Percentiles rank a stretch among this genome's conserved stretches.
Conservation (phyloP, 805 yeast genomes). For the Tetrapisispora namnaoensis region DNA sequence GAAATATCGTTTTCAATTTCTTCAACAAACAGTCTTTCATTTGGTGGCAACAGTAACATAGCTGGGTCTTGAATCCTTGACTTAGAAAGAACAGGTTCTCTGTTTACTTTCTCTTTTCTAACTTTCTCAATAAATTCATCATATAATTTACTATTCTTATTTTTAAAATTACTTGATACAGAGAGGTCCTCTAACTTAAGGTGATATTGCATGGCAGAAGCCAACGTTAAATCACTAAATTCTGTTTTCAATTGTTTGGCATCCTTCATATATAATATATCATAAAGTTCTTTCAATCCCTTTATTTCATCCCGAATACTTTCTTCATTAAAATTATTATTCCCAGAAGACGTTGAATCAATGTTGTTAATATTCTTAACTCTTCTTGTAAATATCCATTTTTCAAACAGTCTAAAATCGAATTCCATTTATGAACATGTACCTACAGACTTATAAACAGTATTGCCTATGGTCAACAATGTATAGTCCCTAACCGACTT, state of each 20-base stretch:
- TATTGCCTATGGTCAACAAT: background rate
- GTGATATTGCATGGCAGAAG: background rate
- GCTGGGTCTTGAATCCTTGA: constrained; percentile 15
- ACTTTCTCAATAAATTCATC: background rate
- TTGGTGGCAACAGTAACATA: constrained; percentile 11
- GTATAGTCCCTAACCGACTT: too few relatives aligned
- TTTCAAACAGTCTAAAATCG: background rate
- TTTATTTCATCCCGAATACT: background rate
- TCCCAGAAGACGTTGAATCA: background rate
- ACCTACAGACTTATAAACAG: background rate
- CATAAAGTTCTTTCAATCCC: background rate
- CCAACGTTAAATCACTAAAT: background rate
- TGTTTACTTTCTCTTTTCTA: constrained; percentile 4
- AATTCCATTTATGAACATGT: background rate
- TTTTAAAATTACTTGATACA: background rate
- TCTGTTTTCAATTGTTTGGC: background rate
- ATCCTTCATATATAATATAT: background rate
- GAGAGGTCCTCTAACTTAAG: background rate
- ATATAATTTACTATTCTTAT: background rate
- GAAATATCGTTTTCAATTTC: constrained; percentile 1
- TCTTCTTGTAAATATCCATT: constrained; percentile 1
- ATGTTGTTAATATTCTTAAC: background rate
- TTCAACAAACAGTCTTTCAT: constrained; percentile 13
- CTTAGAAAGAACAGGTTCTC: constrained; percentile 19
- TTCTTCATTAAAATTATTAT: background rate